Evolutionary conservation across 192 early-diverging fungal species (phyloP).

Genomic region (Backusella australiensis): DNA sequence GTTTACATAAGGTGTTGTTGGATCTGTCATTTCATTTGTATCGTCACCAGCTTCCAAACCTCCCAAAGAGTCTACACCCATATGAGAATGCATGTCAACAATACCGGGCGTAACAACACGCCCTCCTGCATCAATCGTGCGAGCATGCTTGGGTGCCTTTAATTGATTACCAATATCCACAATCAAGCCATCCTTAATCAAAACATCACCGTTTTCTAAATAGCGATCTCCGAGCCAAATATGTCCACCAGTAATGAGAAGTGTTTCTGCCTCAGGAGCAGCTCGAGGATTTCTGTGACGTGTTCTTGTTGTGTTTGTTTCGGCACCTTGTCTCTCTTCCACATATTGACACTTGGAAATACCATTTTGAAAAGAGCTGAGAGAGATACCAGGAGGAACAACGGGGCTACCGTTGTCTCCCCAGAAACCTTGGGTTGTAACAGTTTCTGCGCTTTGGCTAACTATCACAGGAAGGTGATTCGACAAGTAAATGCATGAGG

Average conservation of each 20-base stretch:
- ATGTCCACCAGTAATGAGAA: slow-evolving; percentile 58
- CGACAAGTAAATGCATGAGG: slow-evolving; percentile 8
- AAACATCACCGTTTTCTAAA: slow-evolving; percentile 57
- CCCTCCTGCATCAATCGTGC: slow-evolving; percentile 61
- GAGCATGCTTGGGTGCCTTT: slow-evolving; percentile 29
- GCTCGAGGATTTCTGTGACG: slow-evolving; percentile 45
- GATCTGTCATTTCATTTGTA: slow-evolving; percentile 52
- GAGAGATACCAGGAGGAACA: slow-evolving; percentile 25
- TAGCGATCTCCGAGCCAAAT: slow-evolving; percentile 40
- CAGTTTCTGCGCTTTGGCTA: background rate
- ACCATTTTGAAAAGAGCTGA: slow-evolving; percentile 12
- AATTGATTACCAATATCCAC: slow-evolving; percentile 40
- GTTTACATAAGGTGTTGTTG: slow-evolving; percentile 45
- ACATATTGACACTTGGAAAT: slow-evolving; percentile 15
- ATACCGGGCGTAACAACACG: slow-evolving; percentile 75
- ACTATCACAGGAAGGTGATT: background rate
- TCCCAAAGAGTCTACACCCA: slow-evolving; percentile 48
- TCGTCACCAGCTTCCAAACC: slow-evolving; percentile 38
- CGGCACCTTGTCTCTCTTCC: background rate
- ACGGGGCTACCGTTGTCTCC: slow-evolving; percentile 5
- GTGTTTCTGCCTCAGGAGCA: slow-evolving; percentile 32
- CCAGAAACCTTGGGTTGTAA: background rate
- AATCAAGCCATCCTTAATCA: slow-evolving; percentile 59
- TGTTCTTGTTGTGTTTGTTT: slow-evolving; percentile 14
- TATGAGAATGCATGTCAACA: slow-evolving; percentile 72